Percentiles rank a stretch among this genome's conserved stretches.
These are phyloP conservation scores for Triticum timopheevii DNA, from an alignment of 176 grass and related monocot species.

Conservation along the genomic window DNA sequence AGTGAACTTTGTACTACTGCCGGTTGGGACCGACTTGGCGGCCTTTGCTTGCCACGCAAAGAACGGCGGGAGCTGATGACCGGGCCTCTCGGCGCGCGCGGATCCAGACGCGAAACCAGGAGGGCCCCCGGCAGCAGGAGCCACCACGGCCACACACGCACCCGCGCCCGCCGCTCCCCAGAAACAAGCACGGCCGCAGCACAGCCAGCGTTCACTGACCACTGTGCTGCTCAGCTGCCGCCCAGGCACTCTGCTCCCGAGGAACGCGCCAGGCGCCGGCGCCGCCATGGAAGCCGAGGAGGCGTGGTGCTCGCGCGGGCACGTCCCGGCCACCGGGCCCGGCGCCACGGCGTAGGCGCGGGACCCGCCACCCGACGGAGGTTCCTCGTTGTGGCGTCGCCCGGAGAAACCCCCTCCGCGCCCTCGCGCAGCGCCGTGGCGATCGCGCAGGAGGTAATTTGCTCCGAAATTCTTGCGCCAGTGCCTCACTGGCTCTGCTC, in stretches of 20 bases:
- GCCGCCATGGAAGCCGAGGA: conserved; percentile 33
- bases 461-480: no score
- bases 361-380: not conserved
- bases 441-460: conserved; percentile 12
- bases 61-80: not conserved
- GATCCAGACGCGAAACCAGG: conserved; percentile 40
- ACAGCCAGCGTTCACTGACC: not conserved
- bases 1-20: no score
- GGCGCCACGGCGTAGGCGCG: not conserved
- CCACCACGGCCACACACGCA: conserved; percentile 23
- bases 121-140: not conserved
- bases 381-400: conserved; percentile 36
- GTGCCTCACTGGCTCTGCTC: not conserved
- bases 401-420: conserved; percentile 8
- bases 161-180: conserved; percentile 8
- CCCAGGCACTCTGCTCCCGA: not conserved
- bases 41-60: not conserved
- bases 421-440: not conserved
- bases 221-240: not conserved
- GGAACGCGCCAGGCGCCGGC: not conserved
- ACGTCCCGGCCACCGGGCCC: not conserved
- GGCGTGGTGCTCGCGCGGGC: conserved; percentile 17
- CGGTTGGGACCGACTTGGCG: no score
- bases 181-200: not conserved
- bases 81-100: not conserved